These are phyloP conservation scores for Deinandra increscens DNA, from an alignment of 129 eudicot genomes.

Conservation along the genomic window DNA sequence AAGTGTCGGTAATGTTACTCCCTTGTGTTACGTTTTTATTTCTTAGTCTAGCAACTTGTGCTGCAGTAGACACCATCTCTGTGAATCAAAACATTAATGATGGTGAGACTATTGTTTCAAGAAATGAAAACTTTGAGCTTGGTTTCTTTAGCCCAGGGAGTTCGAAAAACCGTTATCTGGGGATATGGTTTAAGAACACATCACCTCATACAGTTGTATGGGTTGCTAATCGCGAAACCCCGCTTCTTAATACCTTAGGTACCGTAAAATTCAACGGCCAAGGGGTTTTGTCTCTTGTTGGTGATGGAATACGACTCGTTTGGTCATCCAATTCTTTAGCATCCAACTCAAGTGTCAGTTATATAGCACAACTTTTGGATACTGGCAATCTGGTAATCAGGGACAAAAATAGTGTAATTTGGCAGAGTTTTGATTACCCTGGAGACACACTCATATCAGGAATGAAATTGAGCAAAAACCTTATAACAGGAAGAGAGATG, in stretches of 20 bases:
- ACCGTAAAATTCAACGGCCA: conserved; percentile 16
- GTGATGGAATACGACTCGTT: conserved; percentile 7
- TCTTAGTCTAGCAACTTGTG: not conserved
- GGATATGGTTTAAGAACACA: conserved; percentile 28
- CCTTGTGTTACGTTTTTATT: not conserved
- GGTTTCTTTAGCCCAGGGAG: conserved; percentile 42
- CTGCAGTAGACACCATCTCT: not conserved
- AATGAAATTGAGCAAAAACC: conserved; percentile 12
- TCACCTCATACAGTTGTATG: conserved; percentile 13
- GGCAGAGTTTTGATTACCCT: conserved; percentile 24
- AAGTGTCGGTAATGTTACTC: no score
- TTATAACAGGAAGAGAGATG: conserved; percentile 18
- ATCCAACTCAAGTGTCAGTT: not conserved
- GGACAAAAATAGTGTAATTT: not conserved
- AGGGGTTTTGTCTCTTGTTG: conserved; percentile 19
- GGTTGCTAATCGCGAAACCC: conserved; percentile 29
- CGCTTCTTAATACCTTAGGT: conserved; percentile 16
- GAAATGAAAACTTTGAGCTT: conserved; percentile 19
- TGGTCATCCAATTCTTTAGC: conserved; percentile 34
- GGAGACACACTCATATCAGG: conserved; percentile 17
- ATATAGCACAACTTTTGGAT: conserved; percentile 30
- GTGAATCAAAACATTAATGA: not conserved
- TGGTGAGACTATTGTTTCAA: conserved; percentile 21
- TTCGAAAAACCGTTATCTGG: conserved; percentile 22
- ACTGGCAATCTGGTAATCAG: conserved; percentile 30